Evolutionary conservation across 106 monocot species (phyloP), one percentile per base, ranked within the genome.

Genomic region (Dendrobium huoshanense): DNA sequence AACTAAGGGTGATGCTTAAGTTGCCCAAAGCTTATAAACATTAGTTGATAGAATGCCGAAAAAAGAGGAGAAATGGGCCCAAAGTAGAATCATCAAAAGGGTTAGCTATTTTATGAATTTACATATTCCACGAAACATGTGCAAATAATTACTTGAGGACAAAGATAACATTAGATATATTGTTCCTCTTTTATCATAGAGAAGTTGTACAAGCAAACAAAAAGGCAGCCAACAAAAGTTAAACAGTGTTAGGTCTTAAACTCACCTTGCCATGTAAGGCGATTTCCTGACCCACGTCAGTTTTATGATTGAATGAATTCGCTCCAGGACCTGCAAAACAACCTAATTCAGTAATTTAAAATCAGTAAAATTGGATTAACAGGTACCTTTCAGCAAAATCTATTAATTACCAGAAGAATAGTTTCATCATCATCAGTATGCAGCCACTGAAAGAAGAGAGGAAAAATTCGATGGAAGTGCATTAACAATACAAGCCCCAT

Each of bases 341-440:
- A n/a, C 61, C 9, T 11, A 24, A 49, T 47, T 76, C 24, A 51
- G 11, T 49, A 27, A 25, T 10, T 9, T 24, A 76, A 27, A 76
- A 20, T 15, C 4, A 25, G 70, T 70, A 74, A 74, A 44, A 74
- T 74, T 37, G 33, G 20, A 74, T 41, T 74, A 43, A 48, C 41
- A 49, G 49, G 18, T 49, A 0, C 9, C 5, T 29, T 72, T 13
- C 72, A 44, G 41, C 20, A 15, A 75, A 76, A 24, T n/a, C 11
- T 25, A 76, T 0, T 76, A 49, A 22, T 20, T 76, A 99, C 98
- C 89, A 99, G 85, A 72, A 87, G 48, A 84, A 95, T 74, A 74
- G 99, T 99, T 79, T 87, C 82, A 79, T 95, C 91, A 85, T 99
- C 99, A 83, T 95, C 92, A 58, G 83, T 78, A 85, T 99, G 95